These are phyloP conservation scores for Nicotiana tomentosiformis DNA, from an alignment of 257 asterid species.

Conservation along the genomic window DNA sequence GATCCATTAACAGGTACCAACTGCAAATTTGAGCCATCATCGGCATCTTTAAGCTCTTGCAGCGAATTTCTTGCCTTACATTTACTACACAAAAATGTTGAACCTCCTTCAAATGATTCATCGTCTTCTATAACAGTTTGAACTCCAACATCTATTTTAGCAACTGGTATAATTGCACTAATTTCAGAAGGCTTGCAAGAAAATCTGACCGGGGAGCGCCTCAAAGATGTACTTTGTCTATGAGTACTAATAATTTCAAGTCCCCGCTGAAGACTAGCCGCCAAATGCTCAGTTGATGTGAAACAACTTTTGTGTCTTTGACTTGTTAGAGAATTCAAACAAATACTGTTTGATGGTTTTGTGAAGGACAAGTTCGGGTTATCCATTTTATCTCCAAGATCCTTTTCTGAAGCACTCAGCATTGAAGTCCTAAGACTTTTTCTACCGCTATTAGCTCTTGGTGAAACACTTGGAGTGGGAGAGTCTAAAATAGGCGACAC, in stretches of 20 bases:
- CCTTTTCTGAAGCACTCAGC: conserved; percentile 40
- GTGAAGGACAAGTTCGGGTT: conserved; percentile 29
- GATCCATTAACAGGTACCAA: conserved; percentile 60
- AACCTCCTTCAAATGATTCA: conserved; percentile 28
- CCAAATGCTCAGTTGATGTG: conserved; percentile 67
- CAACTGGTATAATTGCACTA: conserved; percentile 43
- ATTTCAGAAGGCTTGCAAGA: conserved; percentile 58
- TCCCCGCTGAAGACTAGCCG: conserved; percentile 84
- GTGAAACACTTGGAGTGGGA: conserved; percentile 83
- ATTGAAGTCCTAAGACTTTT: conserved; percentile 71
- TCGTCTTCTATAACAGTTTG: conserved; percentile 49
- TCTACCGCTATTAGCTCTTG: conserved; percentile 53
- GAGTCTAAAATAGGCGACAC: conserved; percentile 35
- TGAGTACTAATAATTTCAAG: conserved; percentile 63
- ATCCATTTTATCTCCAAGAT: conserved; percentile 22
- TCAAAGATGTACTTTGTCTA: conserved; percentile 55
- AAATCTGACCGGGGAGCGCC: conserved; percentile 75
- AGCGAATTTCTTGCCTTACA: conserved; percentile 48
- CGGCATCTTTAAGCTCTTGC: conserved; percentile 33
- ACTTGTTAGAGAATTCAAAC: conserved; percentile 37
- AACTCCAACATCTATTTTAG: conserved; percentile 84
- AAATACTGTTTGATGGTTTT: conserved; percentile 52
- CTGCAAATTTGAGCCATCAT: conserved; percentile 67
- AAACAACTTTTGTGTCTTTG: conserved; percentile 39
- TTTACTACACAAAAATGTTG: conserved; percentile 44